A percentile compares a stretch with the other conserved stretches of the same genome.
These are phyloP conservation scores for Trypanosoma lewisi DNA, from an alignment of 208 protist species.

Conservation along the genomic window DNA sequence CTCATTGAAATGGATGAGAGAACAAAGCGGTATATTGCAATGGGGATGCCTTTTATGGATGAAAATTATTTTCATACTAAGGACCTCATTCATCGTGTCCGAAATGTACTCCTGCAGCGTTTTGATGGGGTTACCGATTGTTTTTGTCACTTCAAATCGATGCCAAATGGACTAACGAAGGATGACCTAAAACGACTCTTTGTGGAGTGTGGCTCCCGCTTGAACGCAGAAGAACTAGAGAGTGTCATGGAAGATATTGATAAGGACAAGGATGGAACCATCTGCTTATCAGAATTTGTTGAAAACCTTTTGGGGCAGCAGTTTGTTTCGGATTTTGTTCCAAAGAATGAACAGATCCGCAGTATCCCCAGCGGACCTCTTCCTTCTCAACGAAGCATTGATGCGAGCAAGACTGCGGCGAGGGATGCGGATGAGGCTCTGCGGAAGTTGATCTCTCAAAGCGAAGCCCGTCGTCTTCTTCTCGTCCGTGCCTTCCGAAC, in stretches of 20 bases:
- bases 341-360: slow-evolving; percentile 22
- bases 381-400: slow-evolving; percentile 28
- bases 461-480: slow-evolving; percentile 72
- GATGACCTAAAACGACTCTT: slow-evolving; percentile 66
- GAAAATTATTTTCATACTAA: slow-evolving; percentile 66
- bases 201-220: slow-evolving; percentile 44
- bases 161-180: slow-evolving; percentile 46
- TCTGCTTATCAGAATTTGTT: slow-evolving; percentile 81
- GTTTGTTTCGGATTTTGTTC: slow-evolving; percentile 77
- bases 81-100: slow-evolving; percentile 61
- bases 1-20: slow-evolving; percentile 74
- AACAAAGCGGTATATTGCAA: slow-evolving; percentile 66
- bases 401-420: slow-evolving; percentile 25
- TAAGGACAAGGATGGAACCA: slow-evolving; percentile 69
- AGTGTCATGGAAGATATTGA: slow-evolving; percentile 68
- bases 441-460: slow-evolving; percentile 64
- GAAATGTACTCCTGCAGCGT: slow-evolving; percentile 54
- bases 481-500: slow-evolving; percentile 68
- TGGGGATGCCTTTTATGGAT: slow-evolving; percentile 74
- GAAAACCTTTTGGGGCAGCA: slow-evolving; percentile 75
- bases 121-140: slow-evolving; percentile 71
- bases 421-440: slow-evolving; percentile 58
- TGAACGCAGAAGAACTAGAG: slow-evolving; percentile 47
- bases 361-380: slow-evolving; percentile 32
- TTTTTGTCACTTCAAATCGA: slow-evolving; percentile 76